Evolutionary conservation across 208 protist species (phyloP).

Genomic region (Angomonas ambiguus): DNA sequence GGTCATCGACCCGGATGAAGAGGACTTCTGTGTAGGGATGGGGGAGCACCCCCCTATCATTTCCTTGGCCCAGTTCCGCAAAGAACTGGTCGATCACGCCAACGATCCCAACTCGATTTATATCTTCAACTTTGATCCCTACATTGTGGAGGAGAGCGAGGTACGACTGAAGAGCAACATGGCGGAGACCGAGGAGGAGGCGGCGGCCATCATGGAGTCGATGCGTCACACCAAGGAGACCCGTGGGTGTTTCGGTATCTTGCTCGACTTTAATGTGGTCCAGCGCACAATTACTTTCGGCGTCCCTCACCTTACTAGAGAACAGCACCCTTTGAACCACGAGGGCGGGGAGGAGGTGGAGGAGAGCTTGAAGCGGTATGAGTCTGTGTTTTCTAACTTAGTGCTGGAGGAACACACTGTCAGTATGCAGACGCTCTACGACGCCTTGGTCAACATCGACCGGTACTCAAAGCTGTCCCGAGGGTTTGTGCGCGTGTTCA

Average conservation of each 20-base stretch:
- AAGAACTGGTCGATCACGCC: slow-evolving; percentile 61
- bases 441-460: slow-evolving; percentile 56
- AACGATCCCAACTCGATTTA: slow-evolving; percentile 53
- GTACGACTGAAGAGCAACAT: slow-evolving; percentile 65
- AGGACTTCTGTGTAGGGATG: slow-evolving; percentile 34
- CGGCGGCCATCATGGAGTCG: slow-evolving; percentile 25
- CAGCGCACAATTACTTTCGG: slow-evolving; percentile 54
- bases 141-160: slow-evolving; percentile 81
- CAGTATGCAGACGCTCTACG: slow-evolving; percentile 76
- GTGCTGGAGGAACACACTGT: slow-evolving; percentile 69
- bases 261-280: slow-evolving; percentile 72
- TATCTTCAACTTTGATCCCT: slow-evolving; percentile 89
- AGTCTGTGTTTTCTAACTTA: slow-evolving; percentile 32
- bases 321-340: slow-evolving; percentile 15
- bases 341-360: slow-evolving; percentile 11
- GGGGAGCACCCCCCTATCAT: slow-evolving; percentile 76
- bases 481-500: slow-evolving; percentile 88
- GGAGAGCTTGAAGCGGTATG: slow-evolving; percentile 16
- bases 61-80: slow-evolving; percentile 73
- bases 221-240: slow-evolving; percentile 39
- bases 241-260: slow-evolving; percentile 65
- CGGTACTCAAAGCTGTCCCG: slow-evolving; percentile 65
- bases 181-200: slow-evolving; percentile 70
- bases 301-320: slow-evolving; percentile 51
- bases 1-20: slow-evolving; percentile 49